These are phyloP conservation scores for Chamaecrista fasciculata DNA, from an alignment of 306 rosid species.

Conservation along the genomic window DNA sequence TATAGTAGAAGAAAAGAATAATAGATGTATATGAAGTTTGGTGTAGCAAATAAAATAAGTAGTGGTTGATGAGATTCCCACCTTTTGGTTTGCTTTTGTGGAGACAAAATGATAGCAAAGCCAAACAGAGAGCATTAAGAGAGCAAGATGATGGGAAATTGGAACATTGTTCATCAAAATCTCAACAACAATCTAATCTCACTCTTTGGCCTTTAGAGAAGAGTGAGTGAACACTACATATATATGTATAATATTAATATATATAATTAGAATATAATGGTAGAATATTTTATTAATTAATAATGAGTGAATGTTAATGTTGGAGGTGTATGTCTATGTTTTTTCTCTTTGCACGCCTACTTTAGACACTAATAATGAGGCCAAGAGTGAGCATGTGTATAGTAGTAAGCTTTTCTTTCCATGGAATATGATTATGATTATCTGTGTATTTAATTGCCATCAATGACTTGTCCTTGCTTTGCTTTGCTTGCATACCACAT, in stretches of 20 bases:
- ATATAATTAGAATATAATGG: too few relatives aligned
- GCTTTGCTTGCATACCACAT: too few relatives aligned
- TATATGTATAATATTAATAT: too few relatives aligned
- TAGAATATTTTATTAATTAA: too few relatives aligned
- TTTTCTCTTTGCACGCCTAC: not conserved
- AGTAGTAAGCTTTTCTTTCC: not conserved
- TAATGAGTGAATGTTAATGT: too few relatives aligned
- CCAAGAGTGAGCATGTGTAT: not conserved
- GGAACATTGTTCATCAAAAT: not conserved
- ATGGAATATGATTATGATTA: not conserved
- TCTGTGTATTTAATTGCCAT: not conserved
- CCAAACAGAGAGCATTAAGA: not conserved
- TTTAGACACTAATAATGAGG: not conserved
- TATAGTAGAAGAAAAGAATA: slow-evolving; percentile 13
- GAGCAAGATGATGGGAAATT: not conserved
- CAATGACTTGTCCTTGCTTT: too few relatives aligned
- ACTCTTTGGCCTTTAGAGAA: slow-evolving; percentile 3
- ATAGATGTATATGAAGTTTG: slow-evolving; percentile 3
- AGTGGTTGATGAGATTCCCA: slow-evolving; percentile 1
- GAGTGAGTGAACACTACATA: too few relatives aligned
- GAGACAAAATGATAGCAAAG: slow-evolving; percentile 36
- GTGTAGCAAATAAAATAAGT: slow-evolving; percentile 6
- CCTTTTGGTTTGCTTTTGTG: slow-evolving; percentile 23
- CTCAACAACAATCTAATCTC: slow-evolving; percentile 5
- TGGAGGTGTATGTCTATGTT: too few relatives aligned